phyloP scores from a whole-genome alignment of 164 flowering plant genomes.

The Malania oleifera region DNA sequence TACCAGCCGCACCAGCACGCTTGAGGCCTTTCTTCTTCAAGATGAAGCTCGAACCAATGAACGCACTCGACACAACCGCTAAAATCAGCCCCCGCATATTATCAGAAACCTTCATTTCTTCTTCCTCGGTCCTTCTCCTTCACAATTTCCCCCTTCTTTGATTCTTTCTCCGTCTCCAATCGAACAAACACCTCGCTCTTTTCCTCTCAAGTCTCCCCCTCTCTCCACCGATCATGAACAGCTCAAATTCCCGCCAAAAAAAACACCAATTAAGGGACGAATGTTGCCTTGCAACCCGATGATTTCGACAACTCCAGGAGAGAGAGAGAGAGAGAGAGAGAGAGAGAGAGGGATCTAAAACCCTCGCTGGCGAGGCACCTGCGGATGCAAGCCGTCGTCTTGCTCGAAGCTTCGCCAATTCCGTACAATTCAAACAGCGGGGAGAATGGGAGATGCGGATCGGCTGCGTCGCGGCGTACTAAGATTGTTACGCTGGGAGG shows the following conservation, averaged over 20 bases:
- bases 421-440: neutral
- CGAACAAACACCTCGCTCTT: constrained; percentile 4
- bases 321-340: no score
- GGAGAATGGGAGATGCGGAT: no score
- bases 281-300: no score
- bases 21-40: constrained; percentile 78
- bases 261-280: no score
- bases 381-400: no score
- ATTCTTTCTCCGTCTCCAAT: neutral
- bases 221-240: neutral
- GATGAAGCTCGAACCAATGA: constrained; percentile 78
- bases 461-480: no score
- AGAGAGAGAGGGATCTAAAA: constrained; percentile 4
- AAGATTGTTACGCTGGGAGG: no score
- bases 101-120: constrained; percentile 42
- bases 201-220: neutral
- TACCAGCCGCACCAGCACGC: constrained; percentile 60
- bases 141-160: neutral
- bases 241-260: no score
- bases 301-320: no score
- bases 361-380: neutral
- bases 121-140: neutral
- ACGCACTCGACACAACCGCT: constrained; percentile 61
- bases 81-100: constrained; percentile 59
- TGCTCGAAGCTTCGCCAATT: constrained; percentile 27